Percentiles rank a stretch among this genome's conserved stretches.
Evolutionary conservation across 495 filamentous ascomycete genomes (phyloP).

Genomic region (Patellaria atrata): DNA sequence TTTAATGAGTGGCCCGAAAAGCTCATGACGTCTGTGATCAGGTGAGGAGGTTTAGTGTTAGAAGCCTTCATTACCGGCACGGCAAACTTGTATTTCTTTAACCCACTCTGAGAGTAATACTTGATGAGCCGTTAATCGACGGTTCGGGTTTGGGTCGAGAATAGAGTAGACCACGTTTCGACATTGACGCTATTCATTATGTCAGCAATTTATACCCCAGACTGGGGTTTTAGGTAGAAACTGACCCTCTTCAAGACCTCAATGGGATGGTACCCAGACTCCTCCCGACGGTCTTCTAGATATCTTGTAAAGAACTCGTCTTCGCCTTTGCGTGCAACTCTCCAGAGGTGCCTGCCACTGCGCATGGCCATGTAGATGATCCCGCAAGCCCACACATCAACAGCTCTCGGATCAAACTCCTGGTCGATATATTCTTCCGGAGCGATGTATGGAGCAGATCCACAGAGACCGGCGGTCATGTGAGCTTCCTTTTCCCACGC

Average conservation of each 20-base stretch:
- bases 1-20: too few species aligned
- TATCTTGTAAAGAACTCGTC: conserved; percentile 96
- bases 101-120: conserved; percentile 98
- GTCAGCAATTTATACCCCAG: conserved; percentile 27
- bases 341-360: conserved; percentile 89
- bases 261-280: conserved; percentile 91
- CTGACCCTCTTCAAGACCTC: conserved; percentile 90
- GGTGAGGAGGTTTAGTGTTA: too few species aligned
- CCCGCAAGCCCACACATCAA: conserved; percentile 95
- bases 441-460: conserved; percentile 92
- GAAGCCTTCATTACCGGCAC: conserved; percentile 84
- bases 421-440: conserved; percentile 90
- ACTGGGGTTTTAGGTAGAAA: too few species aligned
- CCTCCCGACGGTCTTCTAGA: conserved; percentile 76
- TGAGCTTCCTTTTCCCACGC: conserved; percentile 97
- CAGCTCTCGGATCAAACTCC: conserved; percentile 92
- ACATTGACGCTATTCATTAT: conserved; percentile 64
- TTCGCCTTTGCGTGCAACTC: conserved; percentile 86
- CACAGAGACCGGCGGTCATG: conserved; percentile 94
- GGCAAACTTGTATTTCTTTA: conserved; percentile 89
- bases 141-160: conserved; percentile 80
- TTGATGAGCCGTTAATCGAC: conserved; percentile 90
- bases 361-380: conserved; percentile 99
- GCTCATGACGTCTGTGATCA: too few species aligned
- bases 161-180: conserved; percentile 99